A percentile compares a stretch with the other conserved stretches of the same genome.
Evolutionary conservation across 2,329 filamentous ascomycete genomes (phyloP).

Genomic region (Colletotrichum horii): DNA sequence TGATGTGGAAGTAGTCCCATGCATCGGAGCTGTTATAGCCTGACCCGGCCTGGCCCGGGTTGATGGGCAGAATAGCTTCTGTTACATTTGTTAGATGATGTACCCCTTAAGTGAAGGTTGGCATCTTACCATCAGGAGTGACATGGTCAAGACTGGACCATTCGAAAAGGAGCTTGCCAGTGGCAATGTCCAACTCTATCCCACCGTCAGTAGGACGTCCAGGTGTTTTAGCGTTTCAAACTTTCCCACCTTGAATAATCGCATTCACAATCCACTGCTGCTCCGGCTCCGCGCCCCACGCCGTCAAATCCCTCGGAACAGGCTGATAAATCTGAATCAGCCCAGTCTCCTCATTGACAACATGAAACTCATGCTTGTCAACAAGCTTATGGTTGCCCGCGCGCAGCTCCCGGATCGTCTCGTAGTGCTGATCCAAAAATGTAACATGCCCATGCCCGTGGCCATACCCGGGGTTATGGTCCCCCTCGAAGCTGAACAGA

Average conservation of each 20-base stretch:
- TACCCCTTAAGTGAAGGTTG: not conserved
- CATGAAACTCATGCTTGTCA: constrained; percentile 61
- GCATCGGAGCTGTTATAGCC: constrained; percentile 33
- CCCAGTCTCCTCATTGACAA: constrained; percentile 56
- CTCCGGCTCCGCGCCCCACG: constrained; percentile 49
- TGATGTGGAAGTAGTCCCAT: constrained; percentile 43
- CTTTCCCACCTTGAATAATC: constrained; percentile 52
- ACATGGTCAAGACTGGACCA: constrained; percentile 39
- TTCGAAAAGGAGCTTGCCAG: constrained; percentile 52
- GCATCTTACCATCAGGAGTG: constrained; percentile 25
- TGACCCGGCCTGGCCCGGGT: constrained; percentile 42
- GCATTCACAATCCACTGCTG: constrained; percentile 63
- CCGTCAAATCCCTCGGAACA: constrained; percentile 46
- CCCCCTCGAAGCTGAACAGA: constrained; percentile 59
- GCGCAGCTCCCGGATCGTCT: constrained; percentile 57
- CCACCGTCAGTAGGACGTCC: not conserved
- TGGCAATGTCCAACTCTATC: constrained; percentile 55
- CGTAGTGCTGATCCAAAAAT: constrained; percentile 58
- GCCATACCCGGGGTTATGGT: constrained; percentile 55
- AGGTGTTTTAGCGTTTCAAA: fast-evolving
- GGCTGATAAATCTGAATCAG: constrained; percentile 61
- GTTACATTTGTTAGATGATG: not conserved
- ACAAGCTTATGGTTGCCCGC: constrained; percentile 55
- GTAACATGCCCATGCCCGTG: constrained; percentile 60
- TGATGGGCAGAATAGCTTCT: constrained; percentile 52